These are phyloP conservation scores for Silene conica DNA, from an alignment of 148 eudicot genomes.

Conservation along the genomic window DNA sequence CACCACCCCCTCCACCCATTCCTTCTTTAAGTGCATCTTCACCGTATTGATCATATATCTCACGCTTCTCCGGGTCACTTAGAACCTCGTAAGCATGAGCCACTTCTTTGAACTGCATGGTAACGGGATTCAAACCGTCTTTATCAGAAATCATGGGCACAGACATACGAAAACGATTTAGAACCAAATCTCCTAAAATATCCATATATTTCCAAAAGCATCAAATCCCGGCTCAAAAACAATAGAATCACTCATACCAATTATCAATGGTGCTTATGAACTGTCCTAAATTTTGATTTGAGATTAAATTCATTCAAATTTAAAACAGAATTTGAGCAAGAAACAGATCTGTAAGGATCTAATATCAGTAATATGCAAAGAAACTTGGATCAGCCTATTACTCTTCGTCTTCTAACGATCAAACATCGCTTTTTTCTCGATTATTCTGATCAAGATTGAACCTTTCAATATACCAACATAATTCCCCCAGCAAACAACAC, in stretches of 20 bases:
- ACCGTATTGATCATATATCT: slow-evolving; percentile 67
- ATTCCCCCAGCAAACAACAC: no score
- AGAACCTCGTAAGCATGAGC: slow-evolving; percentile 78
- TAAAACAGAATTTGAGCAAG: neutral
- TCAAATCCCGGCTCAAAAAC: no score
- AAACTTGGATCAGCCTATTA: no score
- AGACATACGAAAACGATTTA: neutral
- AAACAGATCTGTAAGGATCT: neutral
- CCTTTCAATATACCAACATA: no score
- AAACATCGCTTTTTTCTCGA: neutral
- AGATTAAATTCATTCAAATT: neutral
- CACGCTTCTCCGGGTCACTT: slow-evolving; percentile 77
- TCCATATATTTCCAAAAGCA: neutral
- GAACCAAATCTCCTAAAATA: neutral
- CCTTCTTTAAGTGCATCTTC: slow-evolving; percentile 89
- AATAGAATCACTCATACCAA: no score
- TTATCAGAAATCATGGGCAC: neutral
- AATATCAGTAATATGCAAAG: no score
- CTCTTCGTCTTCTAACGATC: no score
- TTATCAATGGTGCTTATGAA: no score
- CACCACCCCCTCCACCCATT: slow-evolving; percentile 79
- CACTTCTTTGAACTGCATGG: slow-evolving; percentile 59
- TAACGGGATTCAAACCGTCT: neutral
- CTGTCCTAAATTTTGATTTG: neutral
- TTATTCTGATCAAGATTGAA: neutral